Base-by-base conservation (phyloP, 257 asterid species). In the Anisodus tanguticus region DNA sequence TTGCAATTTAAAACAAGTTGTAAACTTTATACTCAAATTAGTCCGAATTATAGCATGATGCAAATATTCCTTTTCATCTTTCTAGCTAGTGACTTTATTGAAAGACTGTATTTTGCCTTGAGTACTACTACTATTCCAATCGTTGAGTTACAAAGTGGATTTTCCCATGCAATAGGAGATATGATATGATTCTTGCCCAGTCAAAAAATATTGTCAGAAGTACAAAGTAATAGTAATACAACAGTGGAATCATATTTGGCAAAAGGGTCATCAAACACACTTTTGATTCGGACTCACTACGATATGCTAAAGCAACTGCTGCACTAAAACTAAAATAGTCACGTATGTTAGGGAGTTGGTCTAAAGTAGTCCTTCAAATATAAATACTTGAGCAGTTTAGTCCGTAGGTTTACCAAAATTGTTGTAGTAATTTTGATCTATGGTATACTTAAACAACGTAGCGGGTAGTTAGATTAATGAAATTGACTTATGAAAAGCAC, bases 51-150 rank as follows among this genome's bases (percentile, higher is more conserved):
- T 37, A 37, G 78, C 78, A 74, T 43, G 80, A 74, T 22, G 60
- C 80, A 74, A 49, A 49, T 74, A 74, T 72, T 45, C 59, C n/a
- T 72, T 41, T 72, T 45, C 80, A 72, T 72, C n/a, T 45, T 45
- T 71, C 53, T 71, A 8, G 8, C 12, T 4, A 31, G 47, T 12
- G 5, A 13, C 63, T 76, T 76, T 51, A 76, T 39, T 69, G n/a
- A 76, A 76, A 51, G 15, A 49, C 55, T 69, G 54, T 69, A 5
- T 8, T 71, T 71, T n/a, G 19, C 12, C 60, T 55, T 55, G 60
- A 55, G 45, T 41, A 41, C 45, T 31, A 31, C 37, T 2, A 41
- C 5, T 47, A 19, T 72, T 47, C 19, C 19, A 19, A 74, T 72
- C 9, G 10, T n/a, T 22, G 41, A 72, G 39, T 72, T 74, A 74